phyloP scores from a whole-genome alignment of 2,329 filamentous ascomycete genomes.

The Neophaeococcomyces aloes region DNA sequence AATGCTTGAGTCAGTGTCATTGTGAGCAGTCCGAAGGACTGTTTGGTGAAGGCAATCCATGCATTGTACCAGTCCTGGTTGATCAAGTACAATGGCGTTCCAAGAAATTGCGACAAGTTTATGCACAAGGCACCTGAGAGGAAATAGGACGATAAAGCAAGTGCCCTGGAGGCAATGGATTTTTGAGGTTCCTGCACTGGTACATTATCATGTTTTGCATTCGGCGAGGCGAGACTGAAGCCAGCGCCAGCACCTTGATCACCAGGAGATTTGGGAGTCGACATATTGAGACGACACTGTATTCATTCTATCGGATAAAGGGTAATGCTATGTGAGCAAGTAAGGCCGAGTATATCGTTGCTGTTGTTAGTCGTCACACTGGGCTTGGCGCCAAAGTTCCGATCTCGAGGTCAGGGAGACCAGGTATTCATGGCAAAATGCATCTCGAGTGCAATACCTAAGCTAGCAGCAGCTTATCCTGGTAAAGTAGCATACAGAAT shows the following conservation, averaged over 20 bases:
- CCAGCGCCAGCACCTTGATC: constrained; percentile 16
- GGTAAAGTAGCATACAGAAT: too few species aligned
- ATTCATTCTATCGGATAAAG: neutral
- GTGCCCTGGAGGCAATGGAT: constrained; percentile 19
- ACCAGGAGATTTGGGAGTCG: constrained; percentile 10
- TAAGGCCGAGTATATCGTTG: neutral
- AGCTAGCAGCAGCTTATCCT: neutral
- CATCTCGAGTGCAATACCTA: constrained; percentile 4
- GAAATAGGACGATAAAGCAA: constrained; percentile 24
- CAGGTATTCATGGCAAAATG: neutral
- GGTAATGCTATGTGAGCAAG: neutral
- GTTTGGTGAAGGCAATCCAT: constrained; percentile 80
- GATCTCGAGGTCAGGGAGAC: neutral
- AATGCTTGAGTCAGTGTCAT: constrained; percentile 77
- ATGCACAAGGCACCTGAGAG: constrained; percentile 33
- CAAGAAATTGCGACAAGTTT: constrained; percentile 62
- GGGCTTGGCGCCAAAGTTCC: neutral
- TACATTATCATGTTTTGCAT: constrained; percentile 16
- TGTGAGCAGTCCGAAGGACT: constrained; percentile 66
- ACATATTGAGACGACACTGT: constrained; percentile 9
- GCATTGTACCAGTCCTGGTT: constrained; percentile 70
- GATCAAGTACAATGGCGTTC: constrained; percentile 63
- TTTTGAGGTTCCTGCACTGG: constrained; percentile 18
- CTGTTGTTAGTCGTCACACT: constrained; percentile 3
- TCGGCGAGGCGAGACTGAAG: constrained; percentile 17